Evolutionary conservation across 2,329 filamentous ascomycete genomes (phyloP), one percentile per base, ranked within the genome.

Genomic region (Botryotinia calthae): DNA sequence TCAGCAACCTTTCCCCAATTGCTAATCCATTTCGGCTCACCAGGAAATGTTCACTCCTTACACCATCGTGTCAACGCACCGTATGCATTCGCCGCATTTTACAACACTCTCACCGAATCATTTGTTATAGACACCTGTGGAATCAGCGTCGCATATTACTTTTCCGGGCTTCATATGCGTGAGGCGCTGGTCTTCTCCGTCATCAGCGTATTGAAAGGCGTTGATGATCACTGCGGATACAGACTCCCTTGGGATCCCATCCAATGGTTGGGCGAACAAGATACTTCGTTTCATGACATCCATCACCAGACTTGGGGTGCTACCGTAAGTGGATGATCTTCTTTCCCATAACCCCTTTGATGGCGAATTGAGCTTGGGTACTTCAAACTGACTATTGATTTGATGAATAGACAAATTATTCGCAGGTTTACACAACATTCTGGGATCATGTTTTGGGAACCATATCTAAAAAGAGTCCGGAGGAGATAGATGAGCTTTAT

Each of bases 161-260:
- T 92, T 20, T 89, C 93, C 0, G 87, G 91, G 73, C 92, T 98
- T 91, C 93, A 89, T 28, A 86, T 90, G 67, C 90, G 94, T 71
- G 93, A 97, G 81, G 91, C 90, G 77, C 93, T 97, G 85, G 88
- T 89, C 83, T 97, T 97, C 85, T 97, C 97, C 82, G 90, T 91
- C 70, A 87, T 90, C 82, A 94, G 92, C 48, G 95, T 93, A 25
- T 89, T 97, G 85, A 98, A 98, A 86, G 98, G 95, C 0, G 93
- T 98, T 46, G 94, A 97, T 80, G 95, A 98, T 81, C 95, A 98
- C 84, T 97, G 94, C 82, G 95, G 95, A 76, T 98, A 98, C 81
- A 87, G 89, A 20, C 91, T 98, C 75, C 95, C 95, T 2, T 97
- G 91, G 89, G 95, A 98, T 81, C 95, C 95, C 6, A 44, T 64